phyloP scores from a whole-genome alignment of 352 stramenopile genomes.

The Phytopythium sindhum region DNA sequence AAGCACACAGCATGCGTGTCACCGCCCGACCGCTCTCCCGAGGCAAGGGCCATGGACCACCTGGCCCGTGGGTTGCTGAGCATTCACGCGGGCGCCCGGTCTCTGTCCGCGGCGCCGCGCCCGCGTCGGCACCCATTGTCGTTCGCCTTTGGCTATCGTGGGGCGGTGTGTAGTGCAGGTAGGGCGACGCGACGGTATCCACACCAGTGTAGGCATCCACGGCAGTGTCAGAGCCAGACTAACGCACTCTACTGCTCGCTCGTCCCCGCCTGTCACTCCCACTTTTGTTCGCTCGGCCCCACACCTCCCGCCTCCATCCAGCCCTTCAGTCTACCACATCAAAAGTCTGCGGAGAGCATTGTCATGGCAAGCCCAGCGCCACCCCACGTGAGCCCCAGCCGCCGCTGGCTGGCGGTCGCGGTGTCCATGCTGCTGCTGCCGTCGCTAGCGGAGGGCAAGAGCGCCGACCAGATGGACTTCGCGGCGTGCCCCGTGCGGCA shows the following conservation, averaged over 20 bases:
- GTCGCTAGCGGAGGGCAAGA: constrained; percentile 6
- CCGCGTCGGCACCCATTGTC: constrained; percentile 6
- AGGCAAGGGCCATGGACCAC: neutral
- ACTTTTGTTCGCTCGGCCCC: constrained; percentile 7
- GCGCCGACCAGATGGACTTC: constrained; percentile 25
- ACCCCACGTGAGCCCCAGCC: neutral
- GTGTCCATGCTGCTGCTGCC: neutral
- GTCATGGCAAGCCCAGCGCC: neutral
- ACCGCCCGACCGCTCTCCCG: neutral
- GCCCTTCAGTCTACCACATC: neutral
- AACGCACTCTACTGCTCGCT: neutral
- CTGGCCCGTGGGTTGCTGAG: neutral
- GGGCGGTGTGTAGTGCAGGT: too few species aligned
- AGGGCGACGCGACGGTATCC: too few species aligned
- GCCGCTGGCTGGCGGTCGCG: neutral
- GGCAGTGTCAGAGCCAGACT: neutral
- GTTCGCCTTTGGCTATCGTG: neutral
- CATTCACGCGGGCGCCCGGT: constrained; percentile 2
- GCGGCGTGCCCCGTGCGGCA: constrained; percentile 33
- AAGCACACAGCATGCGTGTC: neutral
- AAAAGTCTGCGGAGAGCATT: neutral
- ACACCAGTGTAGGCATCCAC: too few species aligned
- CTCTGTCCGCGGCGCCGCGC: constrained; percentile 1
- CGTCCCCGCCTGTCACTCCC: neutral
- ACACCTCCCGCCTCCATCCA: neutral